Evolutionary conservation across 202 grass and related monocot species (phyloP).

Genomic region (Bolboschoenoplectus hybrid): DNA sequence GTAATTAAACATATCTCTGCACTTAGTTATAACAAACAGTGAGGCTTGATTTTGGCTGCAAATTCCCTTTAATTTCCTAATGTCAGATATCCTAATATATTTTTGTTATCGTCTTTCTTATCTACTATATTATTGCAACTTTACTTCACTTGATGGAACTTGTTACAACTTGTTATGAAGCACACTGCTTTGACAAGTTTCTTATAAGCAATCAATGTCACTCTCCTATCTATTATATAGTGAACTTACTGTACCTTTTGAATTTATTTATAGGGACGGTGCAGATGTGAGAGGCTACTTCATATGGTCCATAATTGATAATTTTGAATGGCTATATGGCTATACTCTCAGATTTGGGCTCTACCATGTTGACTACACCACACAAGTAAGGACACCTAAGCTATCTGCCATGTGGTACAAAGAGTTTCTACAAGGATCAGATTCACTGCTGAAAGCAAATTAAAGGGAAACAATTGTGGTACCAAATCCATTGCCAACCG

Average conservation of each 20-base stretch:
- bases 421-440: constrained; percentile 44
- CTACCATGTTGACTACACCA: constrained; percentile 49
- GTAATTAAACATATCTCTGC: constrained; percentile 24
- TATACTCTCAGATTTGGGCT: constrained; percentile 54
- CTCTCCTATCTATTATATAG: constrained; percentile 10
- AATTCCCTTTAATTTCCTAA: background rate
- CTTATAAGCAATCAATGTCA: background rate
- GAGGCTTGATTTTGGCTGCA: background rate
- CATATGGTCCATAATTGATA: constrained; percentile 53
- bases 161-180: background rate
- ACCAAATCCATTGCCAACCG: background rate
- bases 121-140: background rate
- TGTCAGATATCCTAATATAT: too few relatives aligned
- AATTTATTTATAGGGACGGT: constrained; percentile 39
- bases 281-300: constrained; percentile 57
- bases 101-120: background rate
- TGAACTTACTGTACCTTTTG: background rate
- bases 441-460: constrained; percentile 11
- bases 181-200: constrained; percentile 1
- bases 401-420: constrained; percentile 49
- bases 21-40: background rate
- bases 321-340: constrained; percentile 56
- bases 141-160: background rate
- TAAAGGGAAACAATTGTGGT: background rate
- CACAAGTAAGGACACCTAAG: constrained; percentile 52